Conservation (phyloP, 2,329 filamentous ascomycete genomes). For the Colletotrichum tropicicola region DNA sequence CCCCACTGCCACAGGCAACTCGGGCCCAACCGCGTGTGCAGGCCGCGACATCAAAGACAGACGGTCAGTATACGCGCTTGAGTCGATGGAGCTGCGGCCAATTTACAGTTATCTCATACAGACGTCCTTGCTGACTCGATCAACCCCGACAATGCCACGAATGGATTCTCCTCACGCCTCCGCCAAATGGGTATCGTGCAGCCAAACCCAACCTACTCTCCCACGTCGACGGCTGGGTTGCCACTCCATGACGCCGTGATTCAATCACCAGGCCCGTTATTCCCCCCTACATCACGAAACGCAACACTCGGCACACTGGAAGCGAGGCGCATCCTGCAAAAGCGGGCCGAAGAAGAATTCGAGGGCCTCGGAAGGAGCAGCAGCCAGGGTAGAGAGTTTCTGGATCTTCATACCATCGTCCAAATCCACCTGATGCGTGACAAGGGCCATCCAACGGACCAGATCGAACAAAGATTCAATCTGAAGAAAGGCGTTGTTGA, state of each 20-base stretch:
- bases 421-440: slow-evolving; percentile 55
- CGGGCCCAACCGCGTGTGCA: no score
- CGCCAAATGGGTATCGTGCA: slow-evolving; percentile 63
- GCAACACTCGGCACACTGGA: slow-evolving; percentile 59
- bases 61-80: no score
- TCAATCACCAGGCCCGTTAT: slow-evolving; percentile 35
- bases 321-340: slow-evolving; percentile 54
- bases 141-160: slow-evolving; percentile 50
- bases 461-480: slow-evolving; percentile 57
- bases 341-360: slow-evolving; percentile 53
- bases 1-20: slow-evolving; percentile 31
- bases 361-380: slow-evolving; percentile 46
- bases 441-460: slow-evolving; percentile 44
- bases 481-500: slow-evolving; percentile 55
- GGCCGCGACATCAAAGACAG: slow-evolving; percentile 39
- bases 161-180: slow-evolving; percentile 61
- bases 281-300: slow-evolving; percentile 46
- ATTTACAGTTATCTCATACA: no score
- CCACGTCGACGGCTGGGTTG: slow-evolving; percentile 54
- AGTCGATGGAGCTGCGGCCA: no score
- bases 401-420: slow-evolving; percentile 57
- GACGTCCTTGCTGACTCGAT: slow-evolving; percentile 49
- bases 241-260: slow-evolving; percentile 15
- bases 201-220: slow-evolving; percentile 62
- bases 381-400: slow-evolving; percentile 51